Conservation (phyloP, 2,329 filamentous ascomycete genomes). For the Pseudocercospora fijiensis region DNA sequence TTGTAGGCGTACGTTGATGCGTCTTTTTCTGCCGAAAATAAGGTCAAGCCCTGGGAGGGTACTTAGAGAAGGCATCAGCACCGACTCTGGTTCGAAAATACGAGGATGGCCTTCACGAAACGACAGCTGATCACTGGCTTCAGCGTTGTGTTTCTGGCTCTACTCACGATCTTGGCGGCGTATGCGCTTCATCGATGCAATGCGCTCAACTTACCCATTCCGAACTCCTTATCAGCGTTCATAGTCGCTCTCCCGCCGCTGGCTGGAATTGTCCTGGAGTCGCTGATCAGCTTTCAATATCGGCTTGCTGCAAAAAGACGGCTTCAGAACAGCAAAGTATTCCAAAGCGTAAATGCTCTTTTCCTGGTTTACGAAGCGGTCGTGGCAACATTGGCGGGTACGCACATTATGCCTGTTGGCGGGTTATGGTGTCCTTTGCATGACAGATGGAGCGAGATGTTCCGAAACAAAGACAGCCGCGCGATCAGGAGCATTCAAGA, state of each 20-base stretch:
- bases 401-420: conserved; percentile 42
- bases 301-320: conserved; percentile 30
- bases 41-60: neutral
- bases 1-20: neutral
- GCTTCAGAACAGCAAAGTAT: conserved; percentile 35
- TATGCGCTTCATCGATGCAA: conserved; percentile 37
- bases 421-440: conserved; percentile 56
- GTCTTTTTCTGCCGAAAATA: neutral
- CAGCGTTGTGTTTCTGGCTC: conserved; percentile 45
- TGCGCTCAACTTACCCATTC: conserved; percentile 45
- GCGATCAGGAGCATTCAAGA: conserved; percentile 64
- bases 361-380: conserved; percentile 44
- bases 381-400: conserved; percentile 48
- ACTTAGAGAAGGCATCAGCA: neutral
- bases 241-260: conserved; percentile 46
- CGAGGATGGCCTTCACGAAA: conserved; percentile 32
- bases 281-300: conserved; percentile 39
- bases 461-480: conserved; percentile 49
- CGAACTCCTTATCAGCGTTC: conserved; percentile 43
- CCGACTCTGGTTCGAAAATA: neutral
- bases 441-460: conserved; percentile 58
- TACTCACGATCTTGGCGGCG: conserved; percentile 43
- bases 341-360: conserved; percentile 40
- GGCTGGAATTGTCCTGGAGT: conserved; percentile 45
- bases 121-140: conserved; percentile 43